Evolutionary conservation across 2,329 filamentous ascomycete genomes (phyloP), one percentile per base, ranked within the genome.

Genomic region (Colletotrichum melonis): DNA sequence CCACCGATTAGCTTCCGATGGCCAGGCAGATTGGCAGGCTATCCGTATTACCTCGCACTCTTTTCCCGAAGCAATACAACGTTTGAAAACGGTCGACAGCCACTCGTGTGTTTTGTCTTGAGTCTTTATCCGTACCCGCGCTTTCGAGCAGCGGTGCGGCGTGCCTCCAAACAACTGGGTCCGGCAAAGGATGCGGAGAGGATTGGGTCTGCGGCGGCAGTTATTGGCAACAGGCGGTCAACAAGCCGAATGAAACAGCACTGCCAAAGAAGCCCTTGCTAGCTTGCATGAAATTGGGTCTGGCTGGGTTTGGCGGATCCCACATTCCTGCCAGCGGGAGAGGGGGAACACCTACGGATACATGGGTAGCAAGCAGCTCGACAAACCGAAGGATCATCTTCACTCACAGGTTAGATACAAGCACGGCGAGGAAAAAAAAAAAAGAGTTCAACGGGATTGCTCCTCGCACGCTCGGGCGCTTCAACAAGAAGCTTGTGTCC

Each of bases 241-340:
- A 55, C 67, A 65, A 56, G 46, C 67, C 56, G 55, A 69, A 64
- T 63, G 60, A 65, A 73, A 73, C 60, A 59, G 46, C 42, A 46
- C 46, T 55, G 54, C 38, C 35, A 49, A 42, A 58, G 26, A 22
- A 19, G 68, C 57, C 69, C 69, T 63, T 58, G 46, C 55, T 30
- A 56, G 35, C 55, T 49, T 38, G 70, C 60, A 64, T 69, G 60
- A 69, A 32, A 57, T 38, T 49, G 60, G 56, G 66, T 46, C 59
- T 55, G 42, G 59, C 59, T 26, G 42, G 42, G 9, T 69, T 55
- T 55, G 46, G 32, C 32, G 35, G 55, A 57, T 60, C 66, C 59
- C 54, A 64, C 54, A 46, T 69, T 64, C 54, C 66, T 60, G 24
- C 22, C 59, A 22, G 66, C 38, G 32, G 59, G 69, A 35, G 65